Percentiles rank a stretch among this genome's conserved stretches.
Evolutionary conservation across 2,329 filamentous ascomycete species (phyloP).

Genomic region (Paracamarosporium sp.): DNA sequence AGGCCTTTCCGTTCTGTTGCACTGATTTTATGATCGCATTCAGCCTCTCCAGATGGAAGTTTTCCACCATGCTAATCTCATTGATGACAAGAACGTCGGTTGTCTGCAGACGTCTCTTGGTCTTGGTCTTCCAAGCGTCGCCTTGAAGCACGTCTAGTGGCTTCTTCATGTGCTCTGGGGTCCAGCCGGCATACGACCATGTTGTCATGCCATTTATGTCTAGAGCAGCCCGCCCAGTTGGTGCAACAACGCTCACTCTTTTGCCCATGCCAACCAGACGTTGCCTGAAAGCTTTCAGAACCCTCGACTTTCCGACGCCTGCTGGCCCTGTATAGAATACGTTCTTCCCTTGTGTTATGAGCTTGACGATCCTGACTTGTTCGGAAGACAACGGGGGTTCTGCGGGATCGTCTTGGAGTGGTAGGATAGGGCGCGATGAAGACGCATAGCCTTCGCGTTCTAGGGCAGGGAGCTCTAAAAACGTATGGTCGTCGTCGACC

Average conservation of each 20-base stretch:
- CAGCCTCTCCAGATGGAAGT: slow-evolving; percentile 58
- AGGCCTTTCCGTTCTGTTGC: slow-evolving; percentile 32
- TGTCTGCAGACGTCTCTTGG: slow-evolving; percentile 45
- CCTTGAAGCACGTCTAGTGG: slow-evolving; percentile 44
- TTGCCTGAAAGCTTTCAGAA: slow-evolving; percentile 58
- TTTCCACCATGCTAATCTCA: slow-evolving; percentile 71
- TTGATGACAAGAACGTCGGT: slow-evolving; percentile 68
- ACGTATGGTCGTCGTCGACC: not conserved
- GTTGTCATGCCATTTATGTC: slow-evolving; percentile 64
- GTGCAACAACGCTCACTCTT: slow-evolving; percentile 61
- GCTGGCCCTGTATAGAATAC: slow-evolving; percentile 71
- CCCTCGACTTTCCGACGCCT: slow-evolving; percentile 65
- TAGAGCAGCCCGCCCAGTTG: slow-evolving; percentile 66
- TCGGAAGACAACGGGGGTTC: slow-evolving; percentile 52
- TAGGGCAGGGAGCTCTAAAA: too few relatives aligned
- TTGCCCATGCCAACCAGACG: slow-evolving; percentile 44
- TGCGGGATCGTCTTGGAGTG: not conserved
- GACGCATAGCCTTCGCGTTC: not conserved
- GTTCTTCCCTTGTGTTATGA: slow-evolving; percentile 60
- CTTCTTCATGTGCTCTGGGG: slow-evolving; percentile 53
- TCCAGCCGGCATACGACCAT: slow-evolving; percentile 65
- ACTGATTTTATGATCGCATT: slow-evolving; percentile 56
- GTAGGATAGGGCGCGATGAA: not conserved
- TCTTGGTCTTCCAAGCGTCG: slow-evolving; percentile 40
- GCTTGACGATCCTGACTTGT: slow-evolving; percentile 57